Evolutionary conservation across 1,139 yeast genomes (phyloP).

Genomic region (Candida smagusa): DNA sequence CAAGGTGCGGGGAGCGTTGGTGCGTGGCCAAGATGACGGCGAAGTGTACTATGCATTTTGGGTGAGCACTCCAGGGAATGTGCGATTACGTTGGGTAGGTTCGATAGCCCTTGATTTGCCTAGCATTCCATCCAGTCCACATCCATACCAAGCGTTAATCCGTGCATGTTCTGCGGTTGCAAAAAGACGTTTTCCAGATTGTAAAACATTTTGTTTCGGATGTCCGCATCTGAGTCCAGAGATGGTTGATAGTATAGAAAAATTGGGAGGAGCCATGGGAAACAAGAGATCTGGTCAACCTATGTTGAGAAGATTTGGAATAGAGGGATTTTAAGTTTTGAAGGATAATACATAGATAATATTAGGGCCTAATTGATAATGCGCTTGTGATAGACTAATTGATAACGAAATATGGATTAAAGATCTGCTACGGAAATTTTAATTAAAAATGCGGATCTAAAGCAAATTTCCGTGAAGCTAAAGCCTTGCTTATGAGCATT

Average conservation of each 20-base stretch:
- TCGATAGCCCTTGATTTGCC: background rate
- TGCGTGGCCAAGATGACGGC: background rate
- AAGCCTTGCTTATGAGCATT: no score
- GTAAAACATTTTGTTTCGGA: background rate
- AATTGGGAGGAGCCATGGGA: background rate
- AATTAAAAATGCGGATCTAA: no score
- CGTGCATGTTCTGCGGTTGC: background rate
- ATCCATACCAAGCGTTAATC: background rate
- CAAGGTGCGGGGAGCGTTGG: background rate
- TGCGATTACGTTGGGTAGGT: background rate
- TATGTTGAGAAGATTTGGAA: background rate
- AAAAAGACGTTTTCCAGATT: background rate
- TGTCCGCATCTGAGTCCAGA: background rate
- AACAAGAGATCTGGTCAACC: background rate
- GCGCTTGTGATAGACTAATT: no score
- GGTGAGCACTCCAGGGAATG: background rate
- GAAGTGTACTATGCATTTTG: background rate
- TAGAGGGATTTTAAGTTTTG: no score
- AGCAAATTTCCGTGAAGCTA: no score
- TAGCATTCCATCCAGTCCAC: background rate
- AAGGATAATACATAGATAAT: no score
- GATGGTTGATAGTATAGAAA: background rate
- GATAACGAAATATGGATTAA: no score
- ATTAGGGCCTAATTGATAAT: no score
- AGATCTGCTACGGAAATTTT: no score